Conservation (phyloP, 2,329 filamentous ascomycete genomes). For the Monilinia vaccinii-corymbosi region DNA sequence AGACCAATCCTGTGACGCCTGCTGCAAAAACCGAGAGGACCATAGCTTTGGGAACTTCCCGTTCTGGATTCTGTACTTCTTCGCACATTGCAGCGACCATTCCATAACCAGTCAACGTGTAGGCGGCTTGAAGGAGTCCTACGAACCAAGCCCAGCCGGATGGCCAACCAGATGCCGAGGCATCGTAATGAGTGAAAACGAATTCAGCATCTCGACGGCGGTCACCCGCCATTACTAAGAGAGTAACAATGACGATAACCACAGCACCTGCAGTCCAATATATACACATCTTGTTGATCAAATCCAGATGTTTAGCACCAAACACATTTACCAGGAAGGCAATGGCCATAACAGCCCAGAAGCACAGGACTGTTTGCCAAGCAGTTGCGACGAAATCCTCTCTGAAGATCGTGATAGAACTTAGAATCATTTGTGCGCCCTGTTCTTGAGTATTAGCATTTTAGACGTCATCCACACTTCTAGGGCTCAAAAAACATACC, state of each 20-base stretch:
- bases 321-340: constrained; percentile 59
- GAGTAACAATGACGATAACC: constrained; percentile 57
- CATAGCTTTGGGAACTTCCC: constrained; percentile 63
- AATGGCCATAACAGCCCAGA: constrained; percentile 61
- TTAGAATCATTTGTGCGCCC: constrained; percentile 55
- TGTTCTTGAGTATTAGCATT: constrained; percentile 30
- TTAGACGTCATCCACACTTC: background rate
- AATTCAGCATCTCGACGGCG: constrained; percentile 51
- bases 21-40: constrained; percentile 59
- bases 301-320: constrained; percentile 48
- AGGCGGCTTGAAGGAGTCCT: constrained; percentile 53
- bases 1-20: constrained; percentile 55
- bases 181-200: constrained; percentile 61
- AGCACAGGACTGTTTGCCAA: constrained; percentile 63
- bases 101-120: constrained; percentile 32
- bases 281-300: constrained; percentile 66
- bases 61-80: constrained; percentile 59
- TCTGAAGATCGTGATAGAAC: constrained; percentile 60
- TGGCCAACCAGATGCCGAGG: constrained; percentile 56
- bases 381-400: constrained; percentile 57
- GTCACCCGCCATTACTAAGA: constrained; percentile 46
- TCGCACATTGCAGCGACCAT: constrained; percentile 62
- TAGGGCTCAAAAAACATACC: background rate
- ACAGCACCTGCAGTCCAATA: constrained; percentile 61
- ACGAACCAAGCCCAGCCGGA: constrained; percentile 65